Percentiles rank a stretch among this genome's conserved stretches.
Conservation (phyloP, 768 basidiomycete species). For the Clavulina sp. region DNA sequence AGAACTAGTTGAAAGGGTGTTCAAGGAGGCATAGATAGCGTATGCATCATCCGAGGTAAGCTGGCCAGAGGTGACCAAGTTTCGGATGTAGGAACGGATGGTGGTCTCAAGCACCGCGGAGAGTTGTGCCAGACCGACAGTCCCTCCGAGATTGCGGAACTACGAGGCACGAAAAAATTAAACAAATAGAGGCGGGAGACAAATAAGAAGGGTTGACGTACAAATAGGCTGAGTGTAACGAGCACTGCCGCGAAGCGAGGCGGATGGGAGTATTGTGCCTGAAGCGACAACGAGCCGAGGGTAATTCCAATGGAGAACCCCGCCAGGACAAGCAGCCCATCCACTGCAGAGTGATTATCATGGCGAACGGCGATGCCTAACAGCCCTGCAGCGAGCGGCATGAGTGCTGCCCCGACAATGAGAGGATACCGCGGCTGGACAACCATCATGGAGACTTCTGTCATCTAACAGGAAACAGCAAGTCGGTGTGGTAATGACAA, state of each 20-base stretch:
- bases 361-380: conserved; percentile 26
- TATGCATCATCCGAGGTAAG: conserved; percentile 18
- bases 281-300: conserved; percentile 25
- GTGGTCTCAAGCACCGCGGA: conserved; percentile 30
- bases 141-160: conserved; percentile 35
- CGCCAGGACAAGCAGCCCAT: conserved; percentile 28
- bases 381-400: conserved; percentile 27
- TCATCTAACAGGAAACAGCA: neutral
- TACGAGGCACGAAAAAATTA: conserved; percentile 11
- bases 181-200: neutral
- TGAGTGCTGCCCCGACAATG: conserved; percentile 22
- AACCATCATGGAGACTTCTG: neutral
- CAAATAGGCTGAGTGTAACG: conserved; percentile 29
- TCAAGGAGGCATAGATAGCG: conserved; percentile 16
- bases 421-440: conserved; percentile 27
- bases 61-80: conserved; percentile 15
- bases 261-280: conserved; percentile 30
- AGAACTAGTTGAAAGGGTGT: conserved; percentile 20
- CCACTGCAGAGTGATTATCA: conserved; percentile 20
- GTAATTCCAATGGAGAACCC: conserved; percentile 29
- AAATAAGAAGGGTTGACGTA: conserved; percentile 15
- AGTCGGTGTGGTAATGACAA: neutral
- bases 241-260: conserved; percentile 25
- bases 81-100: conserved; percentile 22
- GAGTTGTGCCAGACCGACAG: conserved; percentile 36